Conservation (phyloP, 73 alveolate species). For the Tetrahymena thermophila region DNA sequence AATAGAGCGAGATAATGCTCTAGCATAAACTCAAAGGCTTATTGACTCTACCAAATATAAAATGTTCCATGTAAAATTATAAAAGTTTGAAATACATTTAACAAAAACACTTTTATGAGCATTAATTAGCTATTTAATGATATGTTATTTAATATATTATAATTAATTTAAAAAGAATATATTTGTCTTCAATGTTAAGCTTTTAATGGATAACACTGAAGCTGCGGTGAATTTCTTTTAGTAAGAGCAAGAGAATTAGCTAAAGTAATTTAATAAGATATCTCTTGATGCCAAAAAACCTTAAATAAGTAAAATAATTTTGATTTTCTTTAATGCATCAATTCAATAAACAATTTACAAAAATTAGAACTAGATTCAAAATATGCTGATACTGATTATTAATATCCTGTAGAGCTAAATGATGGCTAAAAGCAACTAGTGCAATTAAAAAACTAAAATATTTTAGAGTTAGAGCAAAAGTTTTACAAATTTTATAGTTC, state of each 20-base stretch:
- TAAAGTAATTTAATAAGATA: not conserved
- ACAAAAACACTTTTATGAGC: no score
- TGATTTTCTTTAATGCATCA: not conserved
- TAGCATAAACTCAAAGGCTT: not conserved
- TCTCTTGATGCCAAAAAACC: not conserved
- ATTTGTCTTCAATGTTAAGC: not conserved
- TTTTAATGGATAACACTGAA: not conserved
- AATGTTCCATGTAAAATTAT: not conserved
- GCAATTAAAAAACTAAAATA: not conserved
- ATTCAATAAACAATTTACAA: not conserved
- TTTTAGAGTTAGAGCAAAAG: not conserved
- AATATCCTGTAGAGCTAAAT: not conserved
- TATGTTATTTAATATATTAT: not conserved
- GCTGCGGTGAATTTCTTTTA: not conserved
- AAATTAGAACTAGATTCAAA: not conserved
- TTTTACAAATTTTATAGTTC: not conserved
- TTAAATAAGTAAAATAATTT: not conserved
- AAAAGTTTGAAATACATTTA: no score
- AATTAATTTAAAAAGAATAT: not conserved
- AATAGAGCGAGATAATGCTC: not conserved
- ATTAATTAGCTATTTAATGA: not conserved
- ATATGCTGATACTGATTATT: not conserved
- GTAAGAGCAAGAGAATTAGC: not conserved
- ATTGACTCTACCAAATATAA: not conserved
- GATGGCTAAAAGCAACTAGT: not conserved